A percentile compares a stretch with the other conserved stretches of the same genome.
Conservation (phyloP, 352 stramenopile species). For the Globisporangium okanoganense region DNA sequence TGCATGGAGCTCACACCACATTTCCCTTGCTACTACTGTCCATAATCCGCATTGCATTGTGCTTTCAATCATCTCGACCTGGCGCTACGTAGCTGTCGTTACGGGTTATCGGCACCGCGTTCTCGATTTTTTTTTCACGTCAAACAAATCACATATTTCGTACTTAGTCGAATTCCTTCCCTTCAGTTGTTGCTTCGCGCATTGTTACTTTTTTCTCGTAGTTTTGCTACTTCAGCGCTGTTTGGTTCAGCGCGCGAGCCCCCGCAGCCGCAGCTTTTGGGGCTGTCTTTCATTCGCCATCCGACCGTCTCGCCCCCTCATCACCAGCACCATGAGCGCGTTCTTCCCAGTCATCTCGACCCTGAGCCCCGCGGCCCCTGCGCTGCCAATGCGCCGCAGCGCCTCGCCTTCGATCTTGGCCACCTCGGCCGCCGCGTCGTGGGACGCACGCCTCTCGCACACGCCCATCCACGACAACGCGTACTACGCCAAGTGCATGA, state of each 20-base stretch:
- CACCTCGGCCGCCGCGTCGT: constrained; percentile 70
- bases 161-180: too few species aligned
- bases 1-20: too few species aligned
- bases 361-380: constrained; percentile 51
- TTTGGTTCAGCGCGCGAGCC: neutral
- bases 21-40: too few species aligned
- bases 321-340: constrained; percentile 43
- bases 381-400: constrained; percentile 34
- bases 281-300: constrained; percentile 55
- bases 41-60: too few species aligned
- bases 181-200: constrained; percentile 9
- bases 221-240: constrained; percentile 8
- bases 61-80: too few species aligned
- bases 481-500: constrained; percentile 95
- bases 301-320: constrained; percentile 43
- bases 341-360: constrained; percentile 79
- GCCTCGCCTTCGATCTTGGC: constrained; percentile 43
- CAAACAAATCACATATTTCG: too few species aligned
- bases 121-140: too few species aligned
- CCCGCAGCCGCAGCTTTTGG: constrained; percentile 17
- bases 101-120: too few species aligned
- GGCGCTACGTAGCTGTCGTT: too few species aligned
- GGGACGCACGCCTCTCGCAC: constrained; percentile 80
- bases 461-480: constrained; percentile 78
- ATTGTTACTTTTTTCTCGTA: neutral